Evolutionary conservation across 176 grass and related monocot genomes (phyloP).

Genomic region (Puya raimondii): DNA sequence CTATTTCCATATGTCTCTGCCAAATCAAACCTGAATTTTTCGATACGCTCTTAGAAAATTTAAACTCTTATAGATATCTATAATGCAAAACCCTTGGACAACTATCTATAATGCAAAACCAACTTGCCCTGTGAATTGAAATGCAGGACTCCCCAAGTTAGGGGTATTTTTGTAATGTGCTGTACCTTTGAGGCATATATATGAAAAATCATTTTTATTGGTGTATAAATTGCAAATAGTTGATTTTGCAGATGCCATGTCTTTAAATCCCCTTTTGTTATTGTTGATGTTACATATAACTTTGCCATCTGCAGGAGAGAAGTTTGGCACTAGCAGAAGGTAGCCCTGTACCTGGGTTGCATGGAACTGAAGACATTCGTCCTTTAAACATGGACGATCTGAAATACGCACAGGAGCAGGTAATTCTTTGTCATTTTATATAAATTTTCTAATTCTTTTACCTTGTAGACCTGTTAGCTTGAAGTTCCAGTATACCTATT

Average conservation of each 20-base stretch:
- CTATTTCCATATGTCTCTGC: too few species aligned
- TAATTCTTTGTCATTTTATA: constrained; percentile 18
- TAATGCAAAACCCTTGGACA: too few species aligned
- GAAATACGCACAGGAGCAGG: constrained; percentile 98
- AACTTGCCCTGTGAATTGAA: neutral
- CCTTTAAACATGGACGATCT: constrained; percentile 82
- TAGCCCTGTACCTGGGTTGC: constrained; percentile 51
- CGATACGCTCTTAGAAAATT: too few species aligned
- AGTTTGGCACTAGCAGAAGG: constrained; percentile 53
- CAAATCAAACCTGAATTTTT: too few species aligned
- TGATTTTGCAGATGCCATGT: too few species aligned
- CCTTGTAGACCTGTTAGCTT: neutral
- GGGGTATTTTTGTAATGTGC: neutral
- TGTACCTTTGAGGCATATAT: too few species aligned
- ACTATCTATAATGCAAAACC: neutral
- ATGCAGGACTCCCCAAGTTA: too few species aligned
- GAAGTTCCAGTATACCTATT: neutral
- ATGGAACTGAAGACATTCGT: constrained; percentile 77
- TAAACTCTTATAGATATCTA: too few species aligned
- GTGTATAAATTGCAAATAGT: too few species aligned
- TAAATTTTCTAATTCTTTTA: neutral
- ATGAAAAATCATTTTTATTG: too few species aligned
- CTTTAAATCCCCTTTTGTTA: neutral
- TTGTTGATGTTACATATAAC: neutral
- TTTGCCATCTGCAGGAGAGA: constrained; percentile 49